Percentiles rank a stretch among this genome's conserved stretches.
These are phyloP conservation scores for Phytopythium kandeliae DNA, from an alignment of 352 stramenopile genomes.

Conservation along the genomic window DNA sequence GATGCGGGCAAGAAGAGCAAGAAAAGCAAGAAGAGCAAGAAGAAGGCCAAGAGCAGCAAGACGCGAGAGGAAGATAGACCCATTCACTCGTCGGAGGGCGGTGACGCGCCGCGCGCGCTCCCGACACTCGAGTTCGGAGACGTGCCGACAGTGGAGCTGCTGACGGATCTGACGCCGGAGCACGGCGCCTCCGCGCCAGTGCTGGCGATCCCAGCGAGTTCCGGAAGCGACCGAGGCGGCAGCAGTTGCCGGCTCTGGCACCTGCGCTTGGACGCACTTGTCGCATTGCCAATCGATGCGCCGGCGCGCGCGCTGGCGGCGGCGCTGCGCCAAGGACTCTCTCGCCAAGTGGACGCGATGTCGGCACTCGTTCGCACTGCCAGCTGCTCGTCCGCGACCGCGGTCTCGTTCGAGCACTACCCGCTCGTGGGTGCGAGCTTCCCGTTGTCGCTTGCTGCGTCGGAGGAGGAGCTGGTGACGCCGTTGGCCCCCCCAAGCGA, in stretches of 20 bases:
- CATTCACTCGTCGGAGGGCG: background rate
- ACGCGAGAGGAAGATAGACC: background rate
- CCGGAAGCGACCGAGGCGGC: slow-evolving; percentile 2
- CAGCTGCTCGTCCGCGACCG: background rate
- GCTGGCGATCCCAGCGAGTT: slow-evolving; percentile 37
- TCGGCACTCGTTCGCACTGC: too few relatives aligned
- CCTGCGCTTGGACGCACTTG: slow-evolving; percentile 33
- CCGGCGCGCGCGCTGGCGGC: slow-evolving; percentile 6
- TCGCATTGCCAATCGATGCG: slow-evolving; percentile 26
- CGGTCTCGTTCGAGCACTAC: slow-evolving; percentile 38
- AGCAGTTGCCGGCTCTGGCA: slow-evolving; percentile 9
- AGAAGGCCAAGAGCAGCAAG: slow-evolving; percentile 15
- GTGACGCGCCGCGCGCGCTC: slow-evolving; percentile 8
- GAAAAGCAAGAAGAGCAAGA: slow-evolving; percentile 18
- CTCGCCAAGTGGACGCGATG: slow-evolving; percentile 24
- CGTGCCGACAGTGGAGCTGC: slow-evolving; percentile 39
- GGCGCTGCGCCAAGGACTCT: slow-evolving; percentile 18
- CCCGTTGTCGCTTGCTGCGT: slow-evolving; percentile 27
- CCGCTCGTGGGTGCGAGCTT: slow-evolving; percentile 39
- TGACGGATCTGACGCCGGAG: slow-evolving; percentile 27
- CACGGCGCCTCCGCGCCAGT: slow-evolving; percentile 15
- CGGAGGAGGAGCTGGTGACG: slow-evolving; percentile 6
- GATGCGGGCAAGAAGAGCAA: slow-evolving; percentile 15
- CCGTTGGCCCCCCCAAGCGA: background rate
- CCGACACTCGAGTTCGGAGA: slow-evolving; percentile 52